Percentiles rank a stretch among this genome's conserved stretches.
These are phyloP conservation scores for Moelleriella libera DNA, from an alignment of 2,329 filamentous ascomycete species.

Conservation along the genomic window DNA sequence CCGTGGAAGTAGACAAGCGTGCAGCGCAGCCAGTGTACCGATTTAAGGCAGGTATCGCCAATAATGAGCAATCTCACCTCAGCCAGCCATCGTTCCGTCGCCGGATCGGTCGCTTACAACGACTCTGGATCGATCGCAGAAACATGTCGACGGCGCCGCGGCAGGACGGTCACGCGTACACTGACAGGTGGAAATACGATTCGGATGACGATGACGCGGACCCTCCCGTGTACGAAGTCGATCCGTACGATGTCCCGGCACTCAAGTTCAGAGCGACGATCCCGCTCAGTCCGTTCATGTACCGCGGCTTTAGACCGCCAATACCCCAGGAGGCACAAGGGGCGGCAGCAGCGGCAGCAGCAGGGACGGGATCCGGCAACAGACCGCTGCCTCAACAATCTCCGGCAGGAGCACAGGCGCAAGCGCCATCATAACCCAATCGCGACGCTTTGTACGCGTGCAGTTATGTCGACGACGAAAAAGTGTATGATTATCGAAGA, in stretches of 20 bases:
- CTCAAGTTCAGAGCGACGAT: conserved; percentile 48
- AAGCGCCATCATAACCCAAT: conserved; percentile 11
- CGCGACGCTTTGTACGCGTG: not conserved
- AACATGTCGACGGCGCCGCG: conserved; percentile 40
- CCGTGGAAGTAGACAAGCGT: conserved; percentile 22
- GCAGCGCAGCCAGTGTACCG: conserved; percentile 23
- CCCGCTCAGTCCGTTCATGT: conserved; percentile 30
- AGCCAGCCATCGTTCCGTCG: conserved; percentile 60
- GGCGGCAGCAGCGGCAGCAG: conserved; percentile 8
- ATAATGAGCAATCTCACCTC: conserved; percentile 23
- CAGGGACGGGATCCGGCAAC: not conserved
- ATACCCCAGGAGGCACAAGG: conserved; percentile 14
- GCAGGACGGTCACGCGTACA: conserved; percentile 25
- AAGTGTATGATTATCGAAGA: conserved; percentile 9
- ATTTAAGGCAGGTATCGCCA: conserved; percentile 26
- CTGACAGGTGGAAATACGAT: conserved; percentile 76
- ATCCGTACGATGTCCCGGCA: conserved; percentile 50
- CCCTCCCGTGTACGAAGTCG: conserved; percentile 58
- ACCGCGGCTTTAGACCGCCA: conserved; percentile 22
- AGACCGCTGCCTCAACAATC: conserved; percentile 6
- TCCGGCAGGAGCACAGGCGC: conserved; percentile 8
- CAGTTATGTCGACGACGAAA: conserved; percentile 1
- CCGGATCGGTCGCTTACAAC: conserved; percentile 70
- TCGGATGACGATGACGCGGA: conserved; percentile 78
- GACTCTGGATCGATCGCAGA: conserved; percentile 78